Percentiles rank a stretch among this genome's conserved stretches.
These are phyloP conservation scores for Coprinellus aureogranulatus DNA, from an alignment of 768 basidiomycete genomes.

Conservation along the genomic window DNA sequence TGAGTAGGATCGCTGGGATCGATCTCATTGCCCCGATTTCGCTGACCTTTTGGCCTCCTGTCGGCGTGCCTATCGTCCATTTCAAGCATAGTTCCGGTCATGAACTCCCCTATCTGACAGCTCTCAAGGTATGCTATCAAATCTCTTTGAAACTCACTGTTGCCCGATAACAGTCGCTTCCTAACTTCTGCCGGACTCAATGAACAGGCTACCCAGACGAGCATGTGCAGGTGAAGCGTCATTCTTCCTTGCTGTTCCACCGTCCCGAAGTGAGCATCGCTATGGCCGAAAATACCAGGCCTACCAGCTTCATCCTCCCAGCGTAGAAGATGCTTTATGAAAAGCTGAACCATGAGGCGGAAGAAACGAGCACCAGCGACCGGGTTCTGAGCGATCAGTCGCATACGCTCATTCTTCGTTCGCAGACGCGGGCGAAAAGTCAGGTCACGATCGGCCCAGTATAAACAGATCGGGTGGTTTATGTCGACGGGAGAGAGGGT, in stretches of 20 bases:
- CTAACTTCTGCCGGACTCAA: not conserved
- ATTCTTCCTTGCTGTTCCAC: slow-evolving; percentile 8
- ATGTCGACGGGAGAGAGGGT: slow-evolving; percentile 31
- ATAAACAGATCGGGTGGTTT: slow-evolving; percentile 31
- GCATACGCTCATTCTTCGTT: not conserved
- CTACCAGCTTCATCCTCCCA: slow-evolving; percentile 10
- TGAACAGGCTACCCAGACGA: not conserved
- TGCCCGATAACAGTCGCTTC: not conserved
- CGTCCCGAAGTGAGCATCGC: slow-evolving; percentile 6
- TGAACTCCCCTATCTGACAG: not conserved
- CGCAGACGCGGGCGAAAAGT: slow-evolving; percentile 18
- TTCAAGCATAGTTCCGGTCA: slow-evolving; percentile 3
- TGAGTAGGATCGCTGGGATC: too few relatives aligned
- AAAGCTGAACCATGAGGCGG: not conserved
- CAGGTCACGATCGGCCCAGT: slow-evolving; percentile 25
- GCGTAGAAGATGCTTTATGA: slow-evolving; percentile 22
- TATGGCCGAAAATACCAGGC: slow-evolving; percentile 7
- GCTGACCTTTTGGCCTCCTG: not conserved
- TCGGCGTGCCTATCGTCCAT: not conserved
- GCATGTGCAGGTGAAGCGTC: slow-evolving; percentile 4
- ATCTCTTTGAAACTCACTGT: not conserved
- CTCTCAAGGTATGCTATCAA: not conserved
- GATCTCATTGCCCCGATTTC: too few relatives aligned
- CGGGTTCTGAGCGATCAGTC: not conserved
- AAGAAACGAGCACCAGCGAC: slow-evolving; percentile 2